Conservation (phyloP, 768 basidiomycete genomes). For the Jaapia argillacea region DNA sequence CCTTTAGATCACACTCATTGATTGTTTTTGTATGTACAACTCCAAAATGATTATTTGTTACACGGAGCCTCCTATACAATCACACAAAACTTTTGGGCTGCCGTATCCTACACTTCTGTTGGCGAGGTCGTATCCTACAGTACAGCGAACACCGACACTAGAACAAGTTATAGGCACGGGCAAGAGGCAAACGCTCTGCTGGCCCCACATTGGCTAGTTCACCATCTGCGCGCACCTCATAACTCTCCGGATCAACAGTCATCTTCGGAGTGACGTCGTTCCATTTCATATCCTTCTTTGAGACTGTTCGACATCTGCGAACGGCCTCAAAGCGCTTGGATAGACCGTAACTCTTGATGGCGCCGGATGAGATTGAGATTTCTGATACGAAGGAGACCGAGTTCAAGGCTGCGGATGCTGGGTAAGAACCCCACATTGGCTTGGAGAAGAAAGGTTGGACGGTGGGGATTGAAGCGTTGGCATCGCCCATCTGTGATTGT, state of each 20-base stretch:
- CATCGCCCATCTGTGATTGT: conserved; percentile 76
- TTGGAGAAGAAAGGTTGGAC: conserved; percentile 82
- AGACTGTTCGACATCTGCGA: conserved; percentile 58
- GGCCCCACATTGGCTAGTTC: conserved; percentile 67
- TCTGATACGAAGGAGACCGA: conserved; percentile 84
- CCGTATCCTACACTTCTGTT: too few relatives aligned
- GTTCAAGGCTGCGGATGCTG: conserved; percentile 71
- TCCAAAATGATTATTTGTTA: too few relatives aligned
- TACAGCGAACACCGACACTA: too few relatives aligned
- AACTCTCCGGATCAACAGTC: conserved; percentile 87
- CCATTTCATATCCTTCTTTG: conserved; percentile 91
- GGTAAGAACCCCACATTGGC: conserved; percentile 89
- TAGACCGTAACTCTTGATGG: conserved; percentile 56
- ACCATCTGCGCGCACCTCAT: conserved; percentile 79
- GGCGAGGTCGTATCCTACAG: too few relatives aligned
- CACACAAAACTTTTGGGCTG: too few relatives aligned
- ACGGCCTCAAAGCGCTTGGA: conserved; percentile 71
- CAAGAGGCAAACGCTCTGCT: conserved; percentile 59
- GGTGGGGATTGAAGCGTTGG: conserved; percentile 92
- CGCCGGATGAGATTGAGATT: conserved; percentile 49
- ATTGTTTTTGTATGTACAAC: too few relatives aligned
- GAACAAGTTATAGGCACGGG: conserved; percentile 72
- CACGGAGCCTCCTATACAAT: too few relatives aligned
- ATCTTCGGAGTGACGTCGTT: conserved; percentile 77
- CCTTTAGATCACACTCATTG: too few relatives aligned